Percentiles rank a stretch among this genome's conserved stretches.
phyloP scores from a whole-genome alignment of 371 early-diverging fungal genomes.

The Rhizopus arrhizus region DNA sequence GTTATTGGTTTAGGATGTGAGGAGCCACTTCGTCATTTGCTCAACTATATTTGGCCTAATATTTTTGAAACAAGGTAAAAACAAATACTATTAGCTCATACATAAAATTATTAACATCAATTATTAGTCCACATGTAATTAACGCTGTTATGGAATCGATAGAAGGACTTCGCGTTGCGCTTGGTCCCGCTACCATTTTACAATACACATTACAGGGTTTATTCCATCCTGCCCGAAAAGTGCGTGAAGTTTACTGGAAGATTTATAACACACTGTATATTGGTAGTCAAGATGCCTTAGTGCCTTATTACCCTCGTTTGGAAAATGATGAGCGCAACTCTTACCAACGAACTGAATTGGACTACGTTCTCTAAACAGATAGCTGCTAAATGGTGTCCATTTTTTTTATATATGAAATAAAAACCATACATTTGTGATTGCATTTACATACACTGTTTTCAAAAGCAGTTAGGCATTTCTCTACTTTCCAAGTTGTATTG shows the following conservation, averaged over 20 bases:
- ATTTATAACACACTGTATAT: slow-evolving; percentile 95
- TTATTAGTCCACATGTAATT: slow-evolving; percentile 86
- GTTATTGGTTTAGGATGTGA: slow-evolving; percentile 92
- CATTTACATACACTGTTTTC: too few relatives aligned
- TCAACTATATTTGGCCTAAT: slow-evolving; percentile 97
- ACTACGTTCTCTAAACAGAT: slow-evolving; percentile 46
- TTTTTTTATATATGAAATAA: neutral
- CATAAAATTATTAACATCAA: slow-evolving; percentile 18
- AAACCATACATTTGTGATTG: neutral
- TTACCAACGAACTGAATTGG: slow-evolving; percentile 79
- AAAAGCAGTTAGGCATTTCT: too few relatives aligned
- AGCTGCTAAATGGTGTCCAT: too few relatives aligned
- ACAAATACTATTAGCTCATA: neutral
- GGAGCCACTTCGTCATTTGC: slow-evolving; percentile 89
- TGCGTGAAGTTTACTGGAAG: slow-evolving; percentile 97
- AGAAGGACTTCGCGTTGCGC: slow-evolving; percentile 88
- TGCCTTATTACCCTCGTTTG: slow-evolving; percentile 88
- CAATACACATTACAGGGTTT: slow-evolving; percentile 93
- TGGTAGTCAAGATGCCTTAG: slow-evolving; percentile 88
- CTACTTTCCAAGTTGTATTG: too few relatives aligned
- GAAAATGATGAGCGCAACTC: slow-evolving; percentile 79
- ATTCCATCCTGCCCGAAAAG: slow-evolving; percentile 96
- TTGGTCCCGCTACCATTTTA: slow-evolving; percentile 85
- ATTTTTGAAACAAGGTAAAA: slow-evolving; percentile 89
- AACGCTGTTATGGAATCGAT: slow-evolving; percentile 96